phyloP scores from a whole-genome alignment of 2,329 filamentous ascomycete species.

The Orbilia ellipsospora region DNA sequence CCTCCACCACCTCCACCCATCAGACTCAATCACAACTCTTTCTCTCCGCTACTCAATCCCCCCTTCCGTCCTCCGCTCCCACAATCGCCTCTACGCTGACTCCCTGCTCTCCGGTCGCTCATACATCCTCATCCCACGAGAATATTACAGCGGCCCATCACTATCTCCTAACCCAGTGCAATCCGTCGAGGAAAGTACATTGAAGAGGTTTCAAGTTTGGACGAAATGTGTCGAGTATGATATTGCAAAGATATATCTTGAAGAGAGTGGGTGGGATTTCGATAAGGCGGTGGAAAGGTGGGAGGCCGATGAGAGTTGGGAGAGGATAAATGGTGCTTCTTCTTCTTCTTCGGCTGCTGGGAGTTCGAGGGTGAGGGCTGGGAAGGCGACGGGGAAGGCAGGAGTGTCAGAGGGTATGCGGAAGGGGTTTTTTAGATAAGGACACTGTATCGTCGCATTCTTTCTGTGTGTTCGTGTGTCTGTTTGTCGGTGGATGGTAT shows the following conservation, averaged over 20 bases:
- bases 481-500: not conserved
- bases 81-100: slow-evolving; percentile 57
- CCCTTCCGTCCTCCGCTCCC: slow-evolving; percentile 36
- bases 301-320: slow-evolving; percentile 56
- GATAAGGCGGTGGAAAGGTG: slow-evolving; percentile 55
- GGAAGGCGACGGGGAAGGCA: not conserved
- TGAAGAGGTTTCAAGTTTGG: slow-evolving; percentile 57
- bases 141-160: slow-evolving; percentile 51
- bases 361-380: slow-evolving; percentile 23
- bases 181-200: slow-evolving; percentile 32
- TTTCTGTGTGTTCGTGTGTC: no score
- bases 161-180: slow-evolving; percentile 52
- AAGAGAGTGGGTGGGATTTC: slow-evolving; percentile 56
- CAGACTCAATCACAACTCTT: slow-evolving; percentile 55
- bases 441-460: not conserved
- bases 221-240: slow-evolving; percentile 57
- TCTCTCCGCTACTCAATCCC: slow-evolving; percentile 56
- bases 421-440: slow-evolving; percentile 42
- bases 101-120: slow-evolving; percentile 54
- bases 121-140: slow-evolving; percentile 55
- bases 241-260: slow-evolving; percentile 56
- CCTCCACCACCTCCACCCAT: slow-evolving; percentile 53
- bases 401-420: slow-evolving; percentile 9
- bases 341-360: not conserved
- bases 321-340: slow-evolving; percentile 14